Base-by-base conservation (phyloP, 2,329 filamentous ascomycete genomes). In the Madurella mycetomatis region DNA sequence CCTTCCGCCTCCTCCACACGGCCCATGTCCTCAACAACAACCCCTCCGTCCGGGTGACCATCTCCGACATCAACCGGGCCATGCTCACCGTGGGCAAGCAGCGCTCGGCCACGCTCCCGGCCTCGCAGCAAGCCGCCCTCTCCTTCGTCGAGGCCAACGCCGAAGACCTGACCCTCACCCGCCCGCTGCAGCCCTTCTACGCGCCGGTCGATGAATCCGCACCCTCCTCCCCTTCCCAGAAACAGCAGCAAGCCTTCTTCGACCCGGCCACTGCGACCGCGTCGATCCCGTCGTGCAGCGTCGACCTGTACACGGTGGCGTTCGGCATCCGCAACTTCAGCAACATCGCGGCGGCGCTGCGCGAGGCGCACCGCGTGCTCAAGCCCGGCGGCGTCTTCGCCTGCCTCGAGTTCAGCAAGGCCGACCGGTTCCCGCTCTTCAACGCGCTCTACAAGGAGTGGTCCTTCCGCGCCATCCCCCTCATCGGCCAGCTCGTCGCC, bases 311-410 rank as follows among this genome's bases (percentile, higher is more conserved):
- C 76, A 99, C 94, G 0, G 94, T 99, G 2, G 91, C 92, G 0
- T 99, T 99, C 67, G 94, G 94, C 32, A 97, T 99, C 69, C 83
- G 94, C 49, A 99, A 99, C 73, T 99, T 99, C 74, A 94, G 90
- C 52, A 85, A 96, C 73, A 95, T 96, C 68, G 85, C 88, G 46
- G 81, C 82, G 0, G 95, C 92, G 0, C 74, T 99, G 54, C 75
- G 79, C 37, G 92, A 97, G 69, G 94, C 94, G 0, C 85, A 86
- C 72, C 84, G 94, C 7, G 90, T 97, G 1, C 79, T 99, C 31
- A 94, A 92, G 72, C 95, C 95, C 0, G 94, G 94, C 42, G 94
- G 94, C 58, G 86, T 99, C 0, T 99, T 99, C 68, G 92, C 94
- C 3, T 97, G 94, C 67, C 81, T 99, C 56, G 94, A 99, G 74